Evolutionary conservation across 306 rosid species (phyloP), one percentile per base, ranked within the genome.

Genomic region (Rosa lucieae): DNA sequence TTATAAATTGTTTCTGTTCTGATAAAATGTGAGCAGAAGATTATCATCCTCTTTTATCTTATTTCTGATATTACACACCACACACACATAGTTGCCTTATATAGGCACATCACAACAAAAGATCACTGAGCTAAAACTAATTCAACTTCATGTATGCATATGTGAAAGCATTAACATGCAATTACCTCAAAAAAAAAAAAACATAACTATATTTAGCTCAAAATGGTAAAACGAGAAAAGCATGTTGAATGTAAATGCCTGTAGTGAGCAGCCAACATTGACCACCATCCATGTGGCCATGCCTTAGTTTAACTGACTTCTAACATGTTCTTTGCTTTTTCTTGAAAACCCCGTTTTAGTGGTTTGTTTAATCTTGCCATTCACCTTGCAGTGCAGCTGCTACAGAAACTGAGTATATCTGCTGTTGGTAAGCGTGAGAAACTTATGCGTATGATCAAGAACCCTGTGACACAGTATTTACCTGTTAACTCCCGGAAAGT

Each of bases 391-490:
- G 97, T 91, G 87, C 90, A 92, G 76, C 87, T 92, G 83, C 94
- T 91, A 74, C 98, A 94, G 74, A 90, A 94, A 71, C 82, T 88
- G 78, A 92, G 94, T 81, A 92, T 94, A 84, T 75, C 88, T 78
- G 95, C 97, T 21, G 88, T 72, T 51, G 95, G 97, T 61, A 88
- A 89, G 89, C 91, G 94, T 13, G 89, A 88, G 80, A 90, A 92
- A 77, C 98, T 94, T 52, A 83, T 94, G 37, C 88, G 94, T 18
- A 86, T 86, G 20, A 84, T 94, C 4, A 92, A 91, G 86, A 92
- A 94, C 76, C 98, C 97, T n/a, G 91, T 94, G 23, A 92, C 93
- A 13, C 90, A 88, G 74, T 84, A 94, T 81, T 84, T 94, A 68
- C 97, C 98, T 29, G 21, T 87, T 78, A 82, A 80, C 89, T 89